Conservation (phyloP, 163 green algal species). For the Trebouxia gelatinosa region DNA sequence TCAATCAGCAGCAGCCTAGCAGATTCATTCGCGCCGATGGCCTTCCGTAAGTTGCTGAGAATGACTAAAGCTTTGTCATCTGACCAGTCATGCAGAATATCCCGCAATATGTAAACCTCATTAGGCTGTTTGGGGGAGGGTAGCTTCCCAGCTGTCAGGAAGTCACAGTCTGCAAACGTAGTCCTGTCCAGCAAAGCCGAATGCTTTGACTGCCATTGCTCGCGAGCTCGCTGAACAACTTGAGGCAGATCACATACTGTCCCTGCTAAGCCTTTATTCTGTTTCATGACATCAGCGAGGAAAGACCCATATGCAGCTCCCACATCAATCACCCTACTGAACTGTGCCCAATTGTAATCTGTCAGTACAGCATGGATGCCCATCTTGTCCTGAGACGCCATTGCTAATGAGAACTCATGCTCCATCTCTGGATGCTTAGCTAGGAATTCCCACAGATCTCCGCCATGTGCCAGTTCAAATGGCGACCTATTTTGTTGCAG, state of each 20-base stretch:
- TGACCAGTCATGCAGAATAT: slow-evolving; percentile 30
- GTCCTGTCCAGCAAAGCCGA: neutral
- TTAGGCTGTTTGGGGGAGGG: neutral
- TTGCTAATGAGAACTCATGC: slow-evolving; percentile 16
- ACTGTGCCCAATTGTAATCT: neutral
- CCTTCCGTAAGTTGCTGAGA: neutral
- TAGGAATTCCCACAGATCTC: neutral
- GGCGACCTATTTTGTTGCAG: neutral
- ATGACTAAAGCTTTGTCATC: neutral
- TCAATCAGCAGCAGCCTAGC: slow-evolving; percentile 1
- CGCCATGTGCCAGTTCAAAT: neutral
- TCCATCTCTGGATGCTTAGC: neutral
- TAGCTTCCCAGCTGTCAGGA: neutral
- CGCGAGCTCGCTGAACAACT: neutral
- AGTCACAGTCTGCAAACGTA: neutral
- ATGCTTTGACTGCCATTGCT: slow-evolving; percentile 2
- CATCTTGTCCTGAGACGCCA: slow-evolving; percentile 20
- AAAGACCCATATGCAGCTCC: slow-evolving; percentile 18
- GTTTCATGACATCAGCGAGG: slow-evolving; percentile 4
- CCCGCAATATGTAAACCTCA: slow-evolving; percentile 12
- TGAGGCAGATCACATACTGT: slow-evolving; percentile 9
- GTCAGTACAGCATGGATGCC: slow-evolving; percentile 24
- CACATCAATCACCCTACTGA: slow-evolving; percentile 12
- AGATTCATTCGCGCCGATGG: neutral
- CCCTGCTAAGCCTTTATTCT: neutral